Evolutionary conservation across 495 filamentous ascomycete genomes (phyloP).

Genomic region (Penicillium dipodomyicola): DNA sequence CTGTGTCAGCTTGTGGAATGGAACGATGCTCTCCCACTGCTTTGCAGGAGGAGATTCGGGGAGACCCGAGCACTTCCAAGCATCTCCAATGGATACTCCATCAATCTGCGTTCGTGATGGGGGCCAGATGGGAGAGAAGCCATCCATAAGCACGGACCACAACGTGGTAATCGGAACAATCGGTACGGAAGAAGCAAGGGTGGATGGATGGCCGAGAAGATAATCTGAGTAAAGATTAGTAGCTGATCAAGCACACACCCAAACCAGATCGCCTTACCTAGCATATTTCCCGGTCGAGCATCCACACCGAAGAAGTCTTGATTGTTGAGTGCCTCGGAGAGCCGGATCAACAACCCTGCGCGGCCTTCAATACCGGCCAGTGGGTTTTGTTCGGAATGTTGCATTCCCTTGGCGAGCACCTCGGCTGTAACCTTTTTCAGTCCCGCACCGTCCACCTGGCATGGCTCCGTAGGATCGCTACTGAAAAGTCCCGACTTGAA

Average conservation of each 20-base stretch:
- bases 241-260: slow-evolving; percentile 4
- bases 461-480: slow-evolving; percentile 73
- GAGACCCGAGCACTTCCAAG: slow-evolving; percentile 86
- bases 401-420: slow-evolving; percentile 73
- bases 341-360: slow-evolving; percentile 71
- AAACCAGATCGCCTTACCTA: slow-evolving; percentile 57
- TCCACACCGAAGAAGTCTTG: slow-evolving; percentile 82
- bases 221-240: slow-evolving; percentile 59
- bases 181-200: slow-evolving; percentile 79
- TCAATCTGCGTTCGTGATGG: slow-evolving; percentile 83
- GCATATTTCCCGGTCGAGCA: slow-evolving; percentile 88
- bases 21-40: slow-evolving; percentile 90
- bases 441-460: slow-evolving; percentile 83
- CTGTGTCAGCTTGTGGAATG: slow-evolving; percentile 76
- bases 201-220: slow-evolving; percentile 85
- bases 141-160: slow-evolving; percentile 87
- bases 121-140: slow-evolving; percentile 86
- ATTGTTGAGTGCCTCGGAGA: slow-evolving; percentile 76
- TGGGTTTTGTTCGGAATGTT: slow-evolving; percentile 77
- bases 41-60: slow-evolving; percentile 67
- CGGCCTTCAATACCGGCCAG: slow-evolving; percentile 86
- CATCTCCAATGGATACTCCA: slow-evolving; percentile 85
- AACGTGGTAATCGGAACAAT: slow-evolving; percentile 89
- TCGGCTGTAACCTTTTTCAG: slow-evolving; percentile 73
- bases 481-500: slow-evolving; percentile 95